Percentiles rank a stretch among this genome's conserved stretches.
phyloP scores from a whole-genome alignment of 2,329 filamentous ascomycete species.

The Phialemoniopsis sp. region DNA sequence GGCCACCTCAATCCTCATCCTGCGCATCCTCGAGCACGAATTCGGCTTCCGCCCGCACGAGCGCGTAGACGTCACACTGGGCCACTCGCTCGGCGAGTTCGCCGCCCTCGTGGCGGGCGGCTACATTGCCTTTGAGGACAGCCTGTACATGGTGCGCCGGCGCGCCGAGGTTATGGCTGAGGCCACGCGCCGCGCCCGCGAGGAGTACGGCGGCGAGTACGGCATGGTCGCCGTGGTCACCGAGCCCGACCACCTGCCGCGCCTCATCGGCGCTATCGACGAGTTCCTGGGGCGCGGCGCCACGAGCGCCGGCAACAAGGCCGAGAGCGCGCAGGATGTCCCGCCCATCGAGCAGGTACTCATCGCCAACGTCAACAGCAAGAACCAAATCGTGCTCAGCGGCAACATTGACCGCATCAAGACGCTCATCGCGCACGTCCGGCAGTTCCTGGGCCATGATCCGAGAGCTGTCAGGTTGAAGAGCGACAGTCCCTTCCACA shows the following conservation, averaged over 20 bases:
- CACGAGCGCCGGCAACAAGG: slow-evolving; percentile 58
- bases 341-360: slow-evolving; percentile 81
- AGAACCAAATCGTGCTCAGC: slow-evolving; percentile 92
- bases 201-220: slow-evolving; percentile 72
- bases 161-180: slow-evolving; percentile 81
- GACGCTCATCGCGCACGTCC: slow-evolving; percentile 75
- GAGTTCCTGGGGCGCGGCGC: slow-evolving; percentile 66
- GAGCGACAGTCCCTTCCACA: slow-evolving; percentile 87
- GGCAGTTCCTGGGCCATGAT: slow-evolving; percentile 89
- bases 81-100: slow-evolving; percentile 91
- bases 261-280: slow-evolving; percentile 68
- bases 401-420: slow-evolving; percentile 81
- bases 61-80: slow-evolving; percentile 76
- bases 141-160: slow-evolving; percentile 69
- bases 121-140: slow-evolving; percentile 73
- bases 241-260: slow-evolving; percentile 69
- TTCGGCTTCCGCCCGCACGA: slow-evolving; percentile 71
- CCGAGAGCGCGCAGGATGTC: slow-evolving; percentile 62
- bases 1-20: slow-evolving; percentile 86
- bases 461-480: slow-evolving; percentile 83
- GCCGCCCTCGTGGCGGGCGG: slow-evolving; percentile 83
- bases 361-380: slow-evolving; percentile 92
- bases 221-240: slow-evolving; percentile 94
- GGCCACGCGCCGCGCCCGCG: slow-evolving; percentile 63
- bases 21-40: slow-evolving; percentile 80